Percentiles rank a stretch among this genome's conserved stretches.
Evolutionary conservation across 768 basidiomycete genomes (phyloP).

Genomic region (Suillus spraguei): DNA sequence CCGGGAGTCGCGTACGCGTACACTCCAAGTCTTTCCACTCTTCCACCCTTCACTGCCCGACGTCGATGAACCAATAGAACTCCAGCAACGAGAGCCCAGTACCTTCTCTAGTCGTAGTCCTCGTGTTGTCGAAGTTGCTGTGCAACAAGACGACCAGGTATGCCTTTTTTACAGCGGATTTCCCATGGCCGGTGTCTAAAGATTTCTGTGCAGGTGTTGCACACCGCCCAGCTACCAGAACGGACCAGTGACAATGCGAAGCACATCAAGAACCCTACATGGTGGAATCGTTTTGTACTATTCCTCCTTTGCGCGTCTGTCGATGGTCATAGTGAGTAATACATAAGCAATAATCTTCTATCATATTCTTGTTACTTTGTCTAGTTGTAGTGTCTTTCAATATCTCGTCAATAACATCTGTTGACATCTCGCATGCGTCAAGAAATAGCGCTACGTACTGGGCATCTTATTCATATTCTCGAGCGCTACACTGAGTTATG

Average conservation of each 20-base stretch:
- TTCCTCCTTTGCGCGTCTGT: background rate
- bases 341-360: background rate
- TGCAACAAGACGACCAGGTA: background rate
- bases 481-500: background rate
- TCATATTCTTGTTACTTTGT: constrained; percentile 14
- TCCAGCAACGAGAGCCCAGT: background rate
- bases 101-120: background rate
- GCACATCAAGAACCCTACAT: background rate
- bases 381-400: background rate
- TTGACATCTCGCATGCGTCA: background rate
- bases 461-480: background rate
- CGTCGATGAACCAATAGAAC: background rate
- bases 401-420: background rate
- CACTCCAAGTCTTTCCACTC: background rate
- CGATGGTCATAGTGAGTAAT: background rate
- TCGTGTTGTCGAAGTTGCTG: no score
- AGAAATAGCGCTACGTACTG: background rate
- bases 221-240: background rate
- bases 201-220: background rate
- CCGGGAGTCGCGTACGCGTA: background rate
- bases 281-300: background rate
- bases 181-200: background rate
- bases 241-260: background rate
- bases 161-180: background rate
- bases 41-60: background rate